Conservation (phyloP, 768 basidiomycete genomes). For the Hydnum rufescens region DNA sequence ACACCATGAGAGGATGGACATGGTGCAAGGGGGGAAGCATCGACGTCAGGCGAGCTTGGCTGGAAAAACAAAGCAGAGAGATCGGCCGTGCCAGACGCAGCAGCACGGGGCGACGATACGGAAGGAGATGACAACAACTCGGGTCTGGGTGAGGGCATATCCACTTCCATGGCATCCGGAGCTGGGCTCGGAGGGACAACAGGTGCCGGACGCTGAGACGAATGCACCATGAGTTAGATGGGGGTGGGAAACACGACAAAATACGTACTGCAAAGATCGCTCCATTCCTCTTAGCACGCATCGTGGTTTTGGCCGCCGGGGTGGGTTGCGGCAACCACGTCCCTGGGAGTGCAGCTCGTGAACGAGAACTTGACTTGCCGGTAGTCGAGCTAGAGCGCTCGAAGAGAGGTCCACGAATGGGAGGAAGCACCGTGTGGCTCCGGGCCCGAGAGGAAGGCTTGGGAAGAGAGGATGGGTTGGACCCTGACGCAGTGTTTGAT, state of each 20-base stretch:
- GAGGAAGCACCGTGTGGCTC: constrained; percentile 1
- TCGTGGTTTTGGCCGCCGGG: background rate
- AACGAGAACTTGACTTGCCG: constrained; percentile 4
- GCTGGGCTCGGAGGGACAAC: too few relatives aligned
- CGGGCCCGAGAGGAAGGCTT: background rate
- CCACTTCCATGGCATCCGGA: too few relatives aligned
- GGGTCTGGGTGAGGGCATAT: too few relatives aligned
- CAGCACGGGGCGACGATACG: constrained; percentile 16
- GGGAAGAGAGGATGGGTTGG: background rate
- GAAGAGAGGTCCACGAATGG: constrained; percentile 3
- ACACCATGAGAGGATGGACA: background rate
- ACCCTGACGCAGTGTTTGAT: constrained; percentile 1
- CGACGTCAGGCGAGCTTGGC: constrained; percentile 2
- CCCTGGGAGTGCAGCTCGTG: constrained; percentile 2
- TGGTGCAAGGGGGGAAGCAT: background rate
- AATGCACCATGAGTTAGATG: too few relatives aligned
- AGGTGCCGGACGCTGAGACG: too few relatives aligned
- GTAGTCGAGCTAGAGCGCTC: too few relatives aligned
- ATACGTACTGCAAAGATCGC: constrained; percentile 8
- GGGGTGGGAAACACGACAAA: too few relatives aligned
- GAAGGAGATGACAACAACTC: too few relatives aligned
- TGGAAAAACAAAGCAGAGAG: constrained; percentile 21
- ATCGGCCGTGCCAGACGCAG: constrained; percentile 31
- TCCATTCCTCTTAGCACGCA: constrained; percentile 8
- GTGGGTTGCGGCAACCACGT: background rate